Conservation (phyloP, 2,329 filamentous ascomycete genomes). For the Fusarium sp. region DNA sequence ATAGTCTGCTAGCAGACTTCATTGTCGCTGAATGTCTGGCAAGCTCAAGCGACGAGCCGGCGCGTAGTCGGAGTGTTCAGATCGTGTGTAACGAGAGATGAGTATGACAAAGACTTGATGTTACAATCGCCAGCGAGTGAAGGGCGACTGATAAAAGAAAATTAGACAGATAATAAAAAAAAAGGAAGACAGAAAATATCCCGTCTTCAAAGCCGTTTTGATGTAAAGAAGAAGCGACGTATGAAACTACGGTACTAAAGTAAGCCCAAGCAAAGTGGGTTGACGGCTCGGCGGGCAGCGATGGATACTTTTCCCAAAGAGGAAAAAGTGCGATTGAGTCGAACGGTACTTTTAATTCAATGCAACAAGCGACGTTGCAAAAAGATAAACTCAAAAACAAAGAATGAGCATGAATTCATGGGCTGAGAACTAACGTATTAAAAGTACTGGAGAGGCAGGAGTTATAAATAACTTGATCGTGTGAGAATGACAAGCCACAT, state of each 20-base stretch:
- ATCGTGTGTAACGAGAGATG: not conserved
- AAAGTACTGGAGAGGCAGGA: not conserved
- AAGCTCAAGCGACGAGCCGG: constrained; percentile 14
- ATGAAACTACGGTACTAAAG: constrained; percentile 28
- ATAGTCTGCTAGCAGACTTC: constrained; percentile 66
- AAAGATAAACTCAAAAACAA: not conserved
- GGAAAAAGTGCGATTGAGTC: constrained; percentile 22
- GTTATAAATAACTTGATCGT: constrained; percentile 15
- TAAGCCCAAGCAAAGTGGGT: constrained; percentile 37
- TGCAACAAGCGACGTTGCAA: not conserved
- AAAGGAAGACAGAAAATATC: not conserved
- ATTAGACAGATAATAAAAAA: not conserved
- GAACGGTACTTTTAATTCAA: constrained; percentile 36
- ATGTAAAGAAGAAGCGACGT: constrained; percentile 42
- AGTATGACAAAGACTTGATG: not conserved
- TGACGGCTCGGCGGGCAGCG: constrained; percentile 40
- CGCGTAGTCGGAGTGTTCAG: not conserved
- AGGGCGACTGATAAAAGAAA: constrained; percentile 7
- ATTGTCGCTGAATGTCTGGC: constrained; percentile 52
- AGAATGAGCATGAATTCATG: not conserved
- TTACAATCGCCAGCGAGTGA: constrained; percentile 32
- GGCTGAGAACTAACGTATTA: not conserved
- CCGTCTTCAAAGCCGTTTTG: constrained; percentile 12
- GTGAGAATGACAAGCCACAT: constrained; percentile 10
- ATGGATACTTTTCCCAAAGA: constrained; percentile 24